Evolutionary conservation across 495 filamentous ascomycete genomes (phyloP).

Genomic region (Podospora australis): DNA sequence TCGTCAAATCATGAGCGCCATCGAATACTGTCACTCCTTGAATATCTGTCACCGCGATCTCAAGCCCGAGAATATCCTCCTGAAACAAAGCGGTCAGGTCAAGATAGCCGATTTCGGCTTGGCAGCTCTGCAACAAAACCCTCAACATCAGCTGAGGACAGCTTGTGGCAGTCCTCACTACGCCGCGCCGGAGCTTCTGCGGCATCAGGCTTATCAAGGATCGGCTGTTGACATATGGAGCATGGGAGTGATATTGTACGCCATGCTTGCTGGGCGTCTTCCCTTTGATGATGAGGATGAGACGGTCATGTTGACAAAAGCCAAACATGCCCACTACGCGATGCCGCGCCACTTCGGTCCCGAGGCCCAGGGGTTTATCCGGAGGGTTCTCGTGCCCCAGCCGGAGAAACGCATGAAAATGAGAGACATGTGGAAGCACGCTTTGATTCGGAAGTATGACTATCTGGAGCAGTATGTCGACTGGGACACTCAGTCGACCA

Average conservation of each 20-base stretch:
- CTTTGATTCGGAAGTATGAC: conserved; percentile 74
- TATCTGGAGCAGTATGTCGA: conserved; percentile 50
- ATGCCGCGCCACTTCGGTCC: conserved; percentile 61
- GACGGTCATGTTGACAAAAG: conserved; percentile 57
- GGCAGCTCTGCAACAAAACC: conserved; percentile 81
- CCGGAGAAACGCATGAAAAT: conserved; percentile 72
- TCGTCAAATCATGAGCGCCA: conserved; percentile 84
- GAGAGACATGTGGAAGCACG: conserved; percentile 73
- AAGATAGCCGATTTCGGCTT: conserved; percentile 98
- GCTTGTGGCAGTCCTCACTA: conserved; percentile 97
- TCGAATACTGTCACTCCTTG: conserved; percentile 88
- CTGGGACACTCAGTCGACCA: conserved; percentile 14
- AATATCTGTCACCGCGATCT: conserved; percentile 93
- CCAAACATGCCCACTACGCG: conserved; percentile 62
- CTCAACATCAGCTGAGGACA: conserved; percentile 65
- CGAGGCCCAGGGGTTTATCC: conserved; percentile 75
- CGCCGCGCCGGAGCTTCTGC: conserved; percentile 84
- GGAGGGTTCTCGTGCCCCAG: conserved; percentile 63
- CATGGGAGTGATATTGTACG: conserved; percentile 84
- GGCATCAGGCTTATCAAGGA: conserved; percentile 66
- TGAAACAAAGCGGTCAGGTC: conserved; percentile 63
- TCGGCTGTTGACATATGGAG: conserved; percentile 89
- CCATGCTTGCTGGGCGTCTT: conserved; percentile 67
- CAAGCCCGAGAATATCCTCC: conserved; percentile 94
- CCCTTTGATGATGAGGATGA: conserved; percentile 67